Evolutionary conservation across 2,329 filamentous ascomycete genomes (phyloP).

Genomic region (Magnaporthiopsis incrustans): DNA sequence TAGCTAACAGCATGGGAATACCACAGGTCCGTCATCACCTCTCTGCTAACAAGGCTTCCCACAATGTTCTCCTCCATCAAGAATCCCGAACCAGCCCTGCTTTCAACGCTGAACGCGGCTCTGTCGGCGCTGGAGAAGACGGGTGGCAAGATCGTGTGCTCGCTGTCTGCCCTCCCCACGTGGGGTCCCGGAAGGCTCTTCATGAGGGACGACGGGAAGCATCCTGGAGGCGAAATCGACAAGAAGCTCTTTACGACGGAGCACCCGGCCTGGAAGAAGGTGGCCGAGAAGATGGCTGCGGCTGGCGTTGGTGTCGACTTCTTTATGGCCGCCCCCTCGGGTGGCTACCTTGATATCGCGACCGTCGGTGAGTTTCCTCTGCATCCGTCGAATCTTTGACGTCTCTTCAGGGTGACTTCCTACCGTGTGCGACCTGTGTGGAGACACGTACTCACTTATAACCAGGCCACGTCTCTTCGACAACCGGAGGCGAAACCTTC

Average conservation of each 20-base stretch:
- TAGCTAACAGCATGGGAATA: constrained; percentile 19
- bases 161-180: constrained; percentile 78
- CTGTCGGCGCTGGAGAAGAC: constrained; percentile 77
- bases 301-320: constrained; percentile 85
- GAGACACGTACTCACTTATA: neutral
- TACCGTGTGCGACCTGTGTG: neutral
- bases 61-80: constrained; percentile 81
- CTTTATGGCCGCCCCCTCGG: constrained; percentile 85
- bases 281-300: constrained; percentile 80
- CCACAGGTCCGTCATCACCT: constrained; percentile 64
- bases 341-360: constrained; percentile 86
- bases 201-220: constrained; percentile 80
- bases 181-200: constrained; percentile 83
- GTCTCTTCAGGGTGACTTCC: neutral
- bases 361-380: constrained; percentile 62
- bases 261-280: constrained; percentile 78
- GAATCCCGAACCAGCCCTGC: constrained; percentile 80
- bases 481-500: constrained; percentile 90
- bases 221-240: constrained; percentile 78
- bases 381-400: neutral
- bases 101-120: constrained; percentile 77
- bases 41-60: constrained; percentile 77
- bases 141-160: constrained; percentile 87
- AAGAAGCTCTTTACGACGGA: constrained; percentile 90
- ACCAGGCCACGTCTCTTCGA: constrained; percentile 70